Evolutionary conservation across 345 rosid genomes (phyloP), one percentile per base, ranked within the genome.

Genomic region (Populus davidiana): DNA sequence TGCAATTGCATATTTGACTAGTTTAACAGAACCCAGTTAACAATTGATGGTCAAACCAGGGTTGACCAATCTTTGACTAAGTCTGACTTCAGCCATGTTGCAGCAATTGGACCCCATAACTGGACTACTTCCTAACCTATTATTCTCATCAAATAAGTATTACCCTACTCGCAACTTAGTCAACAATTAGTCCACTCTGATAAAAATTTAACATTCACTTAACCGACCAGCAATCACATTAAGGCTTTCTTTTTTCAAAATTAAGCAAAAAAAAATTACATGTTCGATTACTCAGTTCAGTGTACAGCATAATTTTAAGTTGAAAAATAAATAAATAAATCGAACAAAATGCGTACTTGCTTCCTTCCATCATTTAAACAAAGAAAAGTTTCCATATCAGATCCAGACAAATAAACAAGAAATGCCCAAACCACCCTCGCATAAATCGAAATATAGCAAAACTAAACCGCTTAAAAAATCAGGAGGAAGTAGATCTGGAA

Each of bases 401-500:
- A 59, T 59, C 64, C 64, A 3, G 64, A 59, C 25, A 27, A 23
- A 59, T 59, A 23, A 59, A 59, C 64, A n/a, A n/a, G 47, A 59
- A 59, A 9, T 59, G 64, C 64, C 29, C 64, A 23, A 11, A 59
- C 64, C 23, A 10, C 14, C 29, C 25, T 59, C 29, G 29, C 27
- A 59, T 23, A 25, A 23, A 61, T 67, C 70, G 38, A 6, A n/a
- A 70, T 47, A 77, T 63, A 63, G 61, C 41, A 35, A 35, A 65
- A 70, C 31, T 38, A 38, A 20, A 67, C 41, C 43, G 9, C 27
- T 20, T 13, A 33, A 75, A 65, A 56, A 56, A 17, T 10, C 64
- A 73, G 64, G 67, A 9, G 78, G 62, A 43, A 54, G 59, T 78
- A 82, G 90, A 87, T 86, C 83, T 70, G 86, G 74, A 27, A 59